Conservation (phyloP, 164 flowering plant genomes). For the Santalum album region DNA sequence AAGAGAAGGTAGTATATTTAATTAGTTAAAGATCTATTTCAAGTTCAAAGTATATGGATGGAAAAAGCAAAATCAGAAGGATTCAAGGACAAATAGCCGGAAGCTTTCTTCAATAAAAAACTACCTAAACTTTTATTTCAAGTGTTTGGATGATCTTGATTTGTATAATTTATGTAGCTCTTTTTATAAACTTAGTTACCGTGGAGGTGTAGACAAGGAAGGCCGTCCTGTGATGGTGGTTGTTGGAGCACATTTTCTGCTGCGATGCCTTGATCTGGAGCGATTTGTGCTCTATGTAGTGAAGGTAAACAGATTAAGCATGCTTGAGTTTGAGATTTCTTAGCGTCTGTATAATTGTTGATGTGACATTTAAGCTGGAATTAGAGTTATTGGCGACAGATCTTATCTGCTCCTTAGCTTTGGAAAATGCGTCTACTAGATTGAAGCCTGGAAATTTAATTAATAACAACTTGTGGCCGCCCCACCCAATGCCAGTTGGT, state of each 20-base stretch:
- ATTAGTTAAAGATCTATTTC: no score
- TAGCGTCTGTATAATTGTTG: not conserved
- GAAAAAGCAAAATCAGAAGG: no score
- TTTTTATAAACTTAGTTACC: conserved; percentile 47
- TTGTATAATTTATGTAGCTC: not conserved
- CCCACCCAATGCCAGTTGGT: no score
- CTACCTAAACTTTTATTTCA: not conserved
- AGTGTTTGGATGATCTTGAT: not conserved
- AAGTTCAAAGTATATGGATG: no score
- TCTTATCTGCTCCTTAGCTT: conserved; percentile 4
- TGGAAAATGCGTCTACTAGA: no score
- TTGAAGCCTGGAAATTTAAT: no score
- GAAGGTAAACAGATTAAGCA: conserved; percentile 46
- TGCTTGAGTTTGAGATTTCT: conserved; percentile 1
- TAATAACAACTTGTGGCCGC: no score
- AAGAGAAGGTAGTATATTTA: no score
- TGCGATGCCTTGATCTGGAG: conserved; percentile 98
- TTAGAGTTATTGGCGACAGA: not conserved
- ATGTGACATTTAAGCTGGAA: not conserved
- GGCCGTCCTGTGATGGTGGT: conserved; percentile 99
- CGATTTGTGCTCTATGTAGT: conserved; percentile 82
- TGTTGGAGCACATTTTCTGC: conserved; percentile 97
- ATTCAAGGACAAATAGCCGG: no score
- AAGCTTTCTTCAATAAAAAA: no score
- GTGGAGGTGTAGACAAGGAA: conserved; percentile 97